A percentile compares a stretch with the other conserved stretches of the same genome.
phyloP scores from a whole-genome alignment of 768 basidiomycete genomes.

The Tephrocybe sp. region DNA sequence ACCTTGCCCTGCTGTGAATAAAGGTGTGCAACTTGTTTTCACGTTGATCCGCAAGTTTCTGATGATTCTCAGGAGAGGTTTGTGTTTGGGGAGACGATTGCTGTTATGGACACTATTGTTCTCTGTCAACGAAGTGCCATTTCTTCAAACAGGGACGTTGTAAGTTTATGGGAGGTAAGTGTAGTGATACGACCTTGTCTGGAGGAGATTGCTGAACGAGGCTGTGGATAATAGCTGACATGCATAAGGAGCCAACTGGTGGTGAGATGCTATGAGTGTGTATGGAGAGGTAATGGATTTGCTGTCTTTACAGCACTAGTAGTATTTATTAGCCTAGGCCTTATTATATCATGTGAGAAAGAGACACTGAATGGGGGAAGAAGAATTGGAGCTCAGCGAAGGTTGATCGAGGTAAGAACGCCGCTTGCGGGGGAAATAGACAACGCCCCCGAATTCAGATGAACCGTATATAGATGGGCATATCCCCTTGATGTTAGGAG shows the following conservation, averaged over 20 bases:
- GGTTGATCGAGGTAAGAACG: slow-evolving; percentile 28
- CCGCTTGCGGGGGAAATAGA: slow-evolving; percentile 28
- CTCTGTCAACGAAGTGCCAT: slow-evolving; percentile 38
- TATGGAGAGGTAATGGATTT: background rate
- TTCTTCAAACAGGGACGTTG: slow-evolving; percentile 55
- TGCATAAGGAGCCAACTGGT: slow-evolving; percentile 36
- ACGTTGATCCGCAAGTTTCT: slow-evolving; percentile 8
- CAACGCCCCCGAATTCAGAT: no score
- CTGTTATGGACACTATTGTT: slow-evolving; percentile 53
- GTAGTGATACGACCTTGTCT: background rate
- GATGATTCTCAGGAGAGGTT: slow-evolving; percentile 39
- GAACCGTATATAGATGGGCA: slow-evolving; percentile 13
- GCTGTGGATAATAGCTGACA: slow-evolving; percentile 29
- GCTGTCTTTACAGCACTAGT: background rate
- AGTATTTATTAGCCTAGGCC: background rate
- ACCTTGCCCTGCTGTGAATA: slow-evolving; percentile 58
- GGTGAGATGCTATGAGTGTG: slow-evolving; percentile 11
- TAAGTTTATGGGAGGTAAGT: slow-evolving; percentile 60
- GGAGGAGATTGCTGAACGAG: slow-evolving; percentile 18
- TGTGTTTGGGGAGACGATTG: slow-evolving; percentile 63
- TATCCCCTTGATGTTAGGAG: slow-evolving; percentile 13
- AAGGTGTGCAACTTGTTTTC: slow-evolving; percentile 35
- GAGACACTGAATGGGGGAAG: slow-evolving; percentile 1
- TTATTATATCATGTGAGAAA: background rate
- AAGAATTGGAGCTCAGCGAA: slow-evolving; percentile 28